Percentiles rank a stretch among this genome's conserved stretches.
Evolutionary conservation across 768 basidiomycete species (phyloP).

Genomic region (Galerina marginata): DNA sequence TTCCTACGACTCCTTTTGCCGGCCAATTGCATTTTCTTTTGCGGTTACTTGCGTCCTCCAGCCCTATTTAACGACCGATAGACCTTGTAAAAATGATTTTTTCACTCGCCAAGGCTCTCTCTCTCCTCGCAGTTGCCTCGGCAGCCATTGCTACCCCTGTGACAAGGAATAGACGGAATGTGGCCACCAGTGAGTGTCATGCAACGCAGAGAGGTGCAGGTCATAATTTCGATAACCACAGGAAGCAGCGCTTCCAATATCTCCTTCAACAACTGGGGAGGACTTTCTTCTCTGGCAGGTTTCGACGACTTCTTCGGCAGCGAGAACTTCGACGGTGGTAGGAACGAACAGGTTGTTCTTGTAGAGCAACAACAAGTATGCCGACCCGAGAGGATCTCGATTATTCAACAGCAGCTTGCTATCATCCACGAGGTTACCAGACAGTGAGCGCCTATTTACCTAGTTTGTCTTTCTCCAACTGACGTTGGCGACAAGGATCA

Average conservation of each 20-base stretch:
- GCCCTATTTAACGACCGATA: background rate
- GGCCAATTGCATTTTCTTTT: slow-evolving; percentile 13
- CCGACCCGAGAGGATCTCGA: slow-evolving; percentile 39
- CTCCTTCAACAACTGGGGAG: slow-evolving; percentile 45
- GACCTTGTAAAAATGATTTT: slow-evolving; percentile 17
- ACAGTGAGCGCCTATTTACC: slow-evolving; percentile 32
- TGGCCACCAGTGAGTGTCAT: slow-evolving; percentile 11
- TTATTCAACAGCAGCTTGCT: slow-evolving; percentile 52
- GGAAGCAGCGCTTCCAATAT: too few species aligned
- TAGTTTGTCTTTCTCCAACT: background rate
- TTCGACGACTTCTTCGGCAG: slow-evolving; percentile 55
- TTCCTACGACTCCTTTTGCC: slow-evolving; percentile 6
- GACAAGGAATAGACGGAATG: slow-evolving; percentile 11
- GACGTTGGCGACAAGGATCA: slow-evolving; percentile 37
- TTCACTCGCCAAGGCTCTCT: slow-evolving; percentile 17
- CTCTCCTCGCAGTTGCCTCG: slow-evolving; percentile 13
- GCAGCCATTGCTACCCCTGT: slow-evolving; percentile 18
- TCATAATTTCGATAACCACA: too few species aligned
- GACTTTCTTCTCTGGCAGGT: slow-evolving; percentile 37
- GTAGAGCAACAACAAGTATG: slow-evolving; percentile 45
- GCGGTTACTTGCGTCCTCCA: slow-evolving; percentile 2
- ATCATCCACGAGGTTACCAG: slow-evolving; percentile 53
- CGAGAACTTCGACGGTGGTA: slow-evolving; percentile 46
- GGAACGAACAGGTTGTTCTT: slow-evolving; percentile 35
- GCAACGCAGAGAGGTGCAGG: too few species aligned